Base-by-base conservation (phyloP, 2,329 filamentous ascomycete genomes). In the Trichoderma harzianum region DNA sequence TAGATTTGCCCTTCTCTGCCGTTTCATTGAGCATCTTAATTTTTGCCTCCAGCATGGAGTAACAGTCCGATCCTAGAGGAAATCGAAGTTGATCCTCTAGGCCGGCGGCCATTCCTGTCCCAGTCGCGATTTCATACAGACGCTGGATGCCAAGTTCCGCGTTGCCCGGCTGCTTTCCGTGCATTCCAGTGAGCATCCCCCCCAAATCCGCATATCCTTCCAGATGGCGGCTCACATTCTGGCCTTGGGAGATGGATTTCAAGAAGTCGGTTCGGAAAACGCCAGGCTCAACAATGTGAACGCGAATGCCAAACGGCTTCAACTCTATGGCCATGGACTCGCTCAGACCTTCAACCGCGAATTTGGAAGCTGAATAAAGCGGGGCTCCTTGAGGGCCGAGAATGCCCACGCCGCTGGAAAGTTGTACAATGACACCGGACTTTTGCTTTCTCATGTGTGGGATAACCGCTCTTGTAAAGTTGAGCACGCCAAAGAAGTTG, bases 391-490 rank as follows among this genome's bases (percentile, higher is more conserved):
- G 79, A 0, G 76, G 75, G 24, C 79, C 80, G 1, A 80, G 26
- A 55, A 82, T 76, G 0, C 82, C 81, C 11, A 80, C 82, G 2
- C 83, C 68, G 1, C 77, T 80, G 0, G 82, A 83, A 5, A 85
- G 76, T 51, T 84, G 81, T n/a, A 84, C 78, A 32, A 85, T 82
- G 30, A 80, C 76, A 73, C 79, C 72, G 1, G 73, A 74, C 1
- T 74, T 73, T 70, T 78, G 78, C 12, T 73, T 64, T 1, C 81
- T 76, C 74, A 84, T 76, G 0, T 81, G 75, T 5, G 81, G 78
- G 6, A 83, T 73, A 3, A 79, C 79, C 5, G 81, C 81, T 12
- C 80, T 82, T 6, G 87, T 89, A 1, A 89, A 84, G 70, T 87
- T 60, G 24, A 68, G 65, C 34, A 60, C 18, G 14, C 55, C 65